Conservation (phyloP, 2,329 filamentous ascomycete genomes). For the Fusarium napiforme region DNA sequence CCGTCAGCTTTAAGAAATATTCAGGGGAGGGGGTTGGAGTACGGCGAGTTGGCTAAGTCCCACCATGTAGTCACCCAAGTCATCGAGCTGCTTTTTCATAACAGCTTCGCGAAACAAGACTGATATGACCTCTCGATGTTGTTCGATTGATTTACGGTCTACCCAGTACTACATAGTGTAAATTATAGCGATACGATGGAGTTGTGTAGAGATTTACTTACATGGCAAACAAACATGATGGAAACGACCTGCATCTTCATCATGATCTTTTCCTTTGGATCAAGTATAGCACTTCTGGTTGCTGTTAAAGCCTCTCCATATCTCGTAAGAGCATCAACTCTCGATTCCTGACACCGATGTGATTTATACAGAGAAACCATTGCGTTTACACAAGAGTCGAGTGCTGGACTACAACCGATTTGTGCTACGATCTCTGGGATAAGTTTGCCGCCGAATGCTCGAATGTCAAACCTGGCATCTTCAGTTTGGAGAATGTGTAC, state of each 20-base stretch:
- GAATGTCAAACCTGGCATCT: constrained; percentile 37
- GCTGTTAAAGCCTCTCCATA: constrained; percentile 32
- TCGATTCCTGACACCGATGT: not conserved
- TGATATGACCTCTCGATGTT: constrained; percentile 30
- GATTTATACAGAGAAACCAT: constrained; percentile 32
- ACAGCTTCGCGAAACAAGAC: constrained; percentile 31
- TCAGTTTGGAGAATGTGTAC: constrained; percentile 34
- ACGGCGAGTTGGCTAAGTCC: constrained; percentile 36
- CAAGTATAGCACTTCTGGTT: constrained; percentile 8
- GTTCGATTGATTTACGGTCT: constrained; percentile 19
- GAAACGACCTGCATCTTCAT: constrained; percentile 33
- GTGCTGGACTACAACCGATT: constrained; percentile 19
- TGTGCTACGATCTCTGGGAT: constrained; percentile 30
- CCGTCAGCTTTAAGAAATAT: not conserved
- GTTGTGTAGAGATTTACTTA: not conserved
- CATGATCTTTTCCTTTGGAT: constrained; percentile 9
- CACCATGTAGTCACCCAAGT: constrained; percentile 28
- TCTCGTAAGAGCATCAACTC: constrained; percentile 14
- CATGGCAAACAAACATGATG: constrained; percentile 36
- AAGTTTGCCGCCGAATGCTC: constrained; percentile 28
- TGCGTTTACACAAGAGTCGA: constrained; percentile 33
- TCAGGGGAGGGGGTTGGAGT: not conserved
- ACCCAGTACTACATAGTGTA: constrained; percentile 19
- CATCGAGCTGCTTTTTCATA: constrained; percentile 1
- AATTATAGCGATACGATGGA: rapidly evolving